Percentiles rank a stretch among this genome's conserved stretches.
phyloP scores from a whole-genome alignment of 768 basidiomycete species.

The Leccinum variicolor region DNA sequence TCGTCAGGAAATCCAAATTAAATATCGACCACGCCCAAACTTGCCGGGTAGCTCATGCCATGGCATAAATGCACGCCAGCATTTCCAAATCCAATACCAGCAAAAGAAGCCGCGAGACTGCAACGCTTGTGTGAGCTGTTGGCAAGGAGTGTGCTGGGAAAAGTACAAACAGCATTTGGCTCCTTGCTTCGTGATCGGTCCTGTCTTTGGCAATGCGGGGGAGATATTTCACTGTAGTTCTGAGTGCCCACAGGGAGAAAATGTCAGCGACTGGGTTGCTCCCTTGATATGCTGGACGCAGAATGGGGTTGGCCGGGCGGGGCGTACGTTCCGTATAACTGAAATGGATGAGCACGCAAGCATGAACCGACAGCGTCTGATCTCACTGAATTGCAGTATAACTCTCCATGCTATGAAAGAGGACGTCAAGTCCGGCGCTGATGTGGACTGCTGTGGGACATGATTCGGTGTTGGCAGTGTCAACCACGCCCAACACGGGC shows the following conservation, averaged over 20 bases:
- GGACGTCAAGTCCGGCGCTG: slow-evolving; percentile 89
- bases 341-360: slow-evolving; percentile 5
- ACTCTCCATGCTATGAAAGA: slow-evolving; percentile 95
- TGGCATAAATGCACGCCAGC: slow-evolving; percentile 91
- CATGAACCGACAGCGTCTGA: neutral
- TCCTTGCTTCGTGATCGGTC: slow-evolving; percentile 77
- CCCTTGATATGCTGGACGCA: slow-evolving; percentile 91
- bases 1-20: neutral
- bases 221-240: slow-evolving; percentile 83
- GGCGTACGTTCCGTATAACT: slow-evolving; percentile 92
- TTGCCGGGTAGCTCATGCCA: slow-evolving; percentile 83
- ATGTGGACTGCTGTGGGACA: slow-evolving; percentile 94
- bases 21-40: slow-evolving; percentile 16
- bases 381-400: slow-evolving; percentile 90
- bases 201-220: slow-evolving; percentile 80
- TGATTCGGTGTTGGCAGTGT: slow-evolving; percentile 86
- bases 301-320: slow-evolving; percentile 84
- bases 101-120: slow-evolving; percentile 89
- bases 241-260: slow-evolving; percentile 92
- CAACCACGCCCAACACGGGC: slow-evolving; percentile 82
- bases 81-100: slow-evolving; percentile 94
- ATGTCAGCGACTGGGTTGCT: slow-evolving; percentile 94
- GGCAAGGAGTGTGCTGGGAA: neutral
- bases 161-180: slow-evolving; percentile 79
- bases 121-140: neutral